Conservation (phyloP, 2,329 filamentous ascomycete species). For the Aspergillus brasiliensis region DNA sequence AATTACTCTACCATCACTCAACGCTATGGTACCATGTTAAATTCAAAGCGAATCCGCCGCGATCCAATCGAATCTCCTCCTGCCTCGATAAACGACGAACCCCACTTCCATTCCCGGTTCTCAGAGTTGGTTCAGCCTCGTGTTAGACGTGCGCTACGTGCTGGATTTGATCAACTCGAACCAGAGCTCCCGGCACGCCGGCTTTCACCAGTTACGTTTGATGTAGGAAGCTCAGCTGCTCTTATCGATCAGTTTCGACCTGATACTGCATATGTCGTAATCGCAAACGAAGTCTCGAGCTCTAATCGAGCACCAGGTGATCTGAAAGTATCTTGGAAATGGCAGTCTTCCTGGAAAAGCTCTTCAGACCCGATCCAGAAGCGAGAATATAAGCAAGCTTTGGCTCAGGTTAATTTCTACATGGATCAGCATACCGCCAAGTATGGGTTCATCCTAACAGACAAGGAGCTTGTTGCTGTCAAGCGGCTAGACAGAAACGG, state of each 20-base stretch:
- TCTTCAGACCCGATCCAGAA: too few relatives aligned
- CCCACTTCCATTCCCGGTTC: constrained; percentile 13
- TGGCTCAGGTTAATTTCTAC: background rate
- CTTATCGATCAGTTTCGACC: constrained; percentile 15
- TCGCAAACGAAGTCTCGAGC: background rate
- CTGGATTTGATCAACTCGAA: constrained; percentile 11
- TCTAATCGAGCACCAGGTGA: too few relatives aligned
- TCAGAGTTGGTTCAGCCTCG: constrained; percentile 7
- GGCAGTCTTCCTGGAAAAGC: too few relatives aligned
- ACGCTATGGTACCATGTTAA: constrained; percentile 12
- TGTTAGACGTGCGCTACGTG: constrained; percentile 13
- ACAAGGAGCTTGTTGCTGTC: constrained; percentile 14
- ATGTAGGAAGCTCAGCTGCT: constrained; percentile 9
- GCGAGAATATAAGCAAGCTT: constrained; percentile 3
- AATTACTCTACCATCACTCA: constrained; percentile 11
- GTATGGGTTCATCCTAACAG: background rate
- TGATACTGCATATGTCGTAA: constrained; percentile 14
- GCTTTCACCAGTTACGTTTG: constrained; percentile 8
- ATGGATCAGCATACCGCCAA: background rate
- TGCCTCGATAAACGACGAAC: constrained; percentile 13
- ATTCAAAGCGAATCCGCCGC: constrained; percentile 11
- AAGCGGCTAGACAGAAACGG: constrained; percentile 14
- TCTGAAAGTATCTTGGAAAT: too few relatives aligned
- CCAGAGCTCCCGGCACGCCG: constrained; percentile 1
- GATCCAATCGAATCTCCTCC: constrained; percentile 18